Conservation (phyloP, 352 stramenopile species). For the Phytopythium boreale region DNA sequence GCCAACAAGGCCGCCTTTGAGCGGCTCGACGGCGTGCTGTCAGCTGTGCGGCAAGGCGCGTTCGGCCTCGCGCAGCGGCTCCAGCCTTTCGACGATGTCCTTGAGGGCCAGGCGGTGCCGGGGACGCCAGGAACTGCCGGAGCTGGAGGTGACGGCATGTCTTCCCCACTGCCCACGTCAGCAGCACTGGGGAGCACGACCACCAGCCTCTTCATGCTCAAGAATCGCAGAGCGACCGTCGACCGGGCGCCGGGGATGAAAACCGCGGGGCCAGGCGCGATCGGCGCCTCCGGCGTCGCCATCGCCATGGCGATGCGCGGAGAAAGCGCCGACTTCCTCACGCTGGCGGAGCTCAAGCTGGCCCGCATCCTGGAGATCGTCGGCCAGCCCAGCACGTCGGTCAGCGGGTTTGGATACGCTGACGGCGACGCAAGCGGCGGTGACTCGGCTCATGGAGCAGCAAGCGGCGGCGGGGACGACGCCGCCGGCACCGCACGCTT, state of each 20-base stretch:
- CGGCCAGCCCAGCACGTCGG: slow-evolving; percentile 61
- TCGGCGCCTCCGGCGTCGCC: background rate
- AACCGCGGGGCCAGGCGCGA: background rate
- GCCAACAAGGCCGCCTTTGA: slow-evolving; percentile 78
- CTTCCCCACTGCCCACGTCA: background rate
- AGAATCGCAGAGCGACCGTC: background rate
- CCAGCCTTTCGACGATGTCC: slow-evolving; percentile 66
- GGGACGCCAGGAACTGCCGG: background rate
- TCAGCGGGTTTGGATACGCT: slow-evolving; percentile 44
- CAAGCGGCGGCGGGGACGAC: slow-evolving; percentile 17
- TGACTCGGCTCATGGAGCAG: slow-evolving; percentile 4
- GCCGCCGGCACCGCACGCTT: slow-evolving; percentile 17
- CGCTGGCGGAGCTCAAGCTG: slow-evolving; percentile 68
- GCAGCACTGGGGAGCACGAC: background rate
- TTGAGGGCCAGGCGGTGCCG: slow-evolving; percentile 20
- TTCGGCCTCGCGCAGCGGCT: slow-evolving; percentile 64
- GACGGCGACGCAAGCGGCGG: slow-evolving; percentile 11
- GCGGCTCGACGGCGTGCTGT: slow-evolving; percentile 71
- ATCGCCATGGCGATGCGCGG: slow-evolving; percentile 3
- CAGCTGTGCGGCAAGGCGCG: slow-evolving; percentile 68
- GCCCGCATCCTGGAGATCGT: slow-evolving; percentile 76
- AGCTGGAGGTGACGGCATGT: background rate
- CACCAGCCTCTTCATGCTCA: background rate
- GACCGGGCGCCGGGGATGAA: background rate
- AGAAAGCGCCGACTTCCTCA: slow-evolving; percentile 55